Evolutionary conservation across 148 eudicot species (phyloP), one percentile per base, ranked within the genome.

Genomic region (Suaeda aralocaspica): DNA sequence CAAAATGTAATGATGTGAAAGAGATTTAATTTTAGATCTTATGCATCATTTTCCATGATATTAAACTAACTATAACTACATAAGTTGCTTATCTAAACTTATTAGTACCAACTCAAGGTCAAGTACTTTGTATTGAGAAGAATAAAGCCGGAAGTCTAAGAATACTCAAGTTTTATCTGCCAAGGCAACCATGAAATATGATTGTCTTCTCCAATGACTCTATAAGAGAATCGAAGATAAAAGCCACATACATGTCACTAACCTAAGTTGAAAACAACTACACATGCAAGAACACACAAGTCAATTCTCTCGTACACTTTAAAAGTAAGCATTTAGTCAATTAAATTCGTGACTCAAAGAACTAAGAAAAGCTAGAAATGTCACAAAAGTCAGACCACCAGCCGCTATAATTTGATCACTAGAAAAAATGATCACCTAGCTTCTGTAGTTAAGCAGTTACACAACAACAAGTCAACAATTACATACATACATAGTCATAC

Each of bases 381-480:
- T 59, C 9, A 61, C 9, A 42, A 34, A 60, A 34, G 66, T 36
- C 7, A 30, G 63, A 59, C 39, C 30, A 18, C 16, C 63, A 59
- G 10, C n/a, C n/a, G n/a, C n/a, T n/a, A n/a, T n/a, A n/a, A n/a
- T n/a, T n/a, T n/a, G n/a, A n/a, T n/a, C n/a, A n/a, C n/a, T n/a
- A n/a, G n/a, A n/a, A n/a, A n/a, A n/a, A n/a, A n/a, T n/a, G n/a
- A n/a, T n/a, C n/a, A n/a, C n/a, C n/a, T n/a, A n/a, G n/a, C n/a
- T n/a, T n/a, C n/a, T n/a, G n/a, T n/a, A n/a, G n/a, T n/a, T n/a
- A 59, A 59, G 64, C 34, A 28, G 19, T 60, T 60, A 9, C 44
- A 60, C 44, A 25, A 34, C 64, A 60, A 60, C 21, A 34, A 60
- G 44, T 19, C 64, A 60, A 60, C 21, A 34, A 60, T 60, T 25